Evolutionary conservation across 1,284 basidiomycete genomes (phyloP).

Genomic region (Uromyces viciae-fabae): DNA sequence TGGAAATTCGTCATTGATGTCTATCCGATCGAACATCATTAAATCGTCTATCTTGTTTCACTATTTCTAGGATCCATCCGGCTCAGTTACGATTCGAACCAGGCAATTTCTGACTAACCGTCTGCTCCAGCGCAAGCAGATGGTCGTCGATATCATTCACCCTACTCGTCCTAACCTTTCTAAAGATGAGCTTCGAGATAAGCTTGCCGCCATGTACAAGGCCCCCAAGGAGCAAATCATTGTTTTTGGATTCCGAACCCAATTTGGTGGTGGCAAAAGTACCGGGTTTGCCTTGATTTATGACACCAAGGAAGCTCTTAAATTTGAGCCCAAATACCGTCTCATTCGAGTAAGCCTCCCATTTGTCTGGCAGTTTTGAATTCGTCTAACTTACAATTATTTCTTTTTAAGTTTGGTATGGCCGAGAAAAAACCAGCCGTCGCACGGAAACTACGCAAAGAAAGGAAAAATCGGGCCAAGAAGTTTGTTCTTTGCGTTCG

Average conservation of each 20-base stretch:
- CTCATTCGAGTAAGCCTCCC: conserved; percentile 79
- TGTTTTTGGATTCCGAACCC: conserved; percentile 68
- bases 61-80: conserved; percentile 64
- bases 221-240: conserved; percentile 63
- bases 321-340: conserved; percentile 94
- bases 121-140: conserved; percentile 80
- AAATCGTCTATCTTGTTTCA: not conserved
- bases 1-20: not conserved
- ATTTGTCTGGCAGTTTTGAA: no score
- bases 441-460: conserved; percentile 97
- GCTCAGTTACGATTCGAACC: conserved; percentile 93
- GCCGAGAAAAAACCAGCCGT: conserved; percentile 79
- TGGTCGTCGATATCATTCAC: conserved; percentile 92
- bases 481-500: conserved; percentile 63
- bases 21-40: not conserved
- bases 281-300: conserved; percentile 98
- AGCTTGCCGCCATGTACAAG: conserved; percentile 73
- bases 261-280: conserved; percentile 97
- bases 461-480: conserved; percentile 98
- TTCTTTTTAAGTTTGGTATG: conserved; percentile 68
- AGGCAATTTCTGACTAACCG: conserved; percentile 99
- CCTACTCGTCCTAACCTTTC: conserved; percentile 92
- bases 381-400: not conserved
- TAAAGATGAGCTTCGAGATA: conserved; percentile 86
- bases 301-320: conserved; percentile 90